A percentile compares a stretch with the other conserved stretches of the same genome.
Evolutionary conservation across 1,284 basidiomycete species (phyloP).

Genomic region (Wallemia mellicola): DNA sequence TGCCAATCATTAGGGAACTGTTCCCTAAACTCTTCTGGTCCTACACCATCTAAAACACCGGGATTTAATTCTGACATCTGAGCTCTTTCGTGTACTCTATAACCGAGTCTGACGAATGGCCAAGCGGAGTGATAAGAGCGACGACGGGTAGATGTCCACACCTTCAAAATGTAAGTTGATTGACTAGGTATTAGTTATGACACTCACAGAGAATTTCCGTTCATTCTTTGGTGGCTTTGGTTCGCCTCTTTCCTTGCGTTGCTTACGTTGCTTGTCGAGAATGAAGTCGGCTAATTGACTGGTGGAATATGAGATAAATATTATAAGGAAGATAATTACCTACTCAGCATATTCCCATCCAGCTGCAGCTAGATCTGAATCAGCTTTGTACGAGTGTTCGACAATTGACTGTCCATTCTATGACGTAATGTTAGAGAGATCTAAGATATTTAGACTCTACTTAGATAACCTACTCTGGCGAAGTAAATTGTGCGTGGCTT

Average conservation of each 20-base stretch:
- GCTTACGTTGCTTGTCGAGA: conserved; percentile 12
- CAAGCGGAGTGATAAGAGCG: conserved; percentile 83
- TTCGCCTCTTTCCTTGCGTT: conserved; percentile 10
- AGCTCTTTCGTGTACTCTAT: conserved; percentile 59
- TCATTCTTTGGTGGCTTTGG: conserved; percentile 6
- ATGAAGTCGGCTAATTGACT: background rate
- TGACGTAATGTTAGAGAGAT: no score
- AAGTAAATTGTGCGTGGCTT: conserved; percentile 69
- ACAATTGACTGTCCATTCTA: conserved; percentile 85
- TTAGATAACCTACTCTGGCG: no score
- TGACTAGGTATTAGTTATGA: background rate
- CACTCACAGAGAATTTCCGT: conserved; percentile 2
- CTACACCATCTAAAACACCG: conserved; percentile 81
- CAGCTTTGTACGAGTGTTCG: conserved; percentile 95
- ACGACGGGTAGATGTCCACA: conserved; percentile 85
- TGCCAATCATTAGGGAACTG: conserved; percentile 85
- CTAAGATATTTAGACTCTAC: no score
- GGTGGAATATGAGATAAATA: background rate
- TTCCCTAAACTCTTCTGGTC: conserved; percentile 59
- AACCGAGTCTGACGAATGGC: conserved; percentile 47
- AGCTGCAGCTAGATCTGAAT: conserved; percentile 75
- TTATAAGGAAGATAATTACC: background rate
- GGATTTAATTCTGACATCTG: conserved; percentile 97
- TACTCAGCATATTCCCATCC: conserved; percentile 82
- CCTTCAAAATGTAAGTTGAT: conserved; percentile 20